A percentile compares a stretch with the other conserved stretches of the same genome.
phyloP scores from a whole-genome alignment of 2,329 filamentous ascomycete genomes.

The Penicillium sp. region DNA sequence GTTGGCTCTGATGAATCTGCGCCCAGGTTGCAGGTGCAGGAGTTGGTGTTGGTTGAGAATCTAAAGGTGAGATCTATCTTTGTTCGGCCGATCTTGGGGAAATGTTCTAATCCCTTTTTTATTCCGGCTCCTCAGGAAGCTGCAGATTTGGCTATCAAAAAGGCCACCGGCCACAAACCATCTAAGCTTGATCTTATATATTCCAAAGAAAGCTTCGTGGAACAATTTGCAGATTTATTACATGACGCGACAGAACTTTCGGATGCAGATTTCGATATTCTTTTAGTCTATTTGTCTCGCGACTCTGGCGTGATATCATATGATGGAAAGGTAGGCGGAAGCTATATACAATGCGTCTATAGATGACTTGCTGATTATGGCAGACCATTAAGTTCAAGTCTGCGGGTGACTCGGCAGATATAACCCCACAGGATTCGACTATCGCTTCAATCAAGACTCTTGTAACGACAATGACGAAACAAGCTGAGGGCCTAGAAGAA shows the following conservation, averaged over 20 bases:
- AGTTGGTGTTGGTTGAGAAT: constrained; percentile 58
- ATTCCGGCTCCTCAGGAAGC: constrained; percentile 47
- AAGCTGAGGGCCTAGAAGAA: constrained; percentile 67
- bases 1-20: constrained; percentile 47
- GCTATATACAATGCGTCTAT: constrained; percentile 7
- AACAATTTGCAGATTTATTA: constrained; percentile 60
- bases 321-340: constrained; percentile 48
- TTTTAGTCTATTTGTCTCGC: constrained; percentile 71
- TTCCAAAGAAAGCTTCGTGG: constrained; percentile 67
- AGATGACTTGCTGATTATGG: constrained; percentile 23
- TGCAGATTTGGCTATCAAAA: constrained; percentile 58
- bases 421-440: constrained; percentile 78
- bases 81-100: neutral
- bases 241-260: constrained; percentile 57
- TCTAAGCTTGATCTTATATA: constrained; percentile 68
- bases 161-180: constrained; percentile 48
- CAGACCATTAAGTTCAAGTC: constrained; percentile 75
- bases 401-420: constrained; percentile 53
- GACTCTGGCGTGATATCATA: constrained; percentile 62
- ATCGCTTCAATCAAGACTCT: constrained; percentile 81
- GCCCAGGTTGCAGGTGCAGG: constrained; percentile 43
- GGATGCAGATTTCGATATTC: constrained; percentile 67
- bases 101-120: neutral
- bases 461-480: constrained; percentile 67
- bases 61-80: constrained; percentile 53